Percentiles rank a stretch among this genome's conserved stretches.
Conservation (phyloP, 495 filamentous ascomycete genomes). For the Talaromyces wortmannii region DNA sequence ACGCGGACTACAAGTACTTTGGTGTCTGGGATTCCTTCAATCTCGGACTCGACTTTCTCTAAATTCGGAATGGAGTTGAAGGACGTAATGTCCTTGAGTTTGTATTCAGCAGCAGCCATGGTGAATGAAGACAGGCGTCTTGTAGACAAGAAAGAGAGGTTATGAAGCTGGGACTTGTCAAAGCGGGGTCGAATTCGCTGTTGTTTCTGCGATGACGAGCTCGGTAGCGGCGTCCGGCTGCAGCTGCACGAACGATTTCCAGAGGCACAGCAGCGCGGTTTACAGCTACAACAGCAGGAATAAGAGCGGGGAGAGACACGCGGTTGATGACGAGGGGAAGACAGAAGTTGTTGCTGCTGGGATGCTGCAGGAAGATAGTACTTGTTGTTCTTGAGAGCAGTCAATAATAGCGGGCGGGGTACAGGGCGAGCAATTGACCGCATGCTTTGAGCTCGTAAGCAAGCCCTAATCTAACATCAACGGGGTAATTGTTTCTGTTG, state of each 20-base stretch:
- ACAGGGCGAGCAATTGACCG: not conserved
- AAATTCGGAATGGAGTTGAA: constrained; percentile 60
- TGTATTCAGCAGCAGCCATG: constrained; percentile 66
- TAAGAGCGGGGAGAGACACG: not conserved
- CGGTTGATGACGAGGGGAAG: not conserved
- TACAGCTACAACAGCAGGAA: not conserved
- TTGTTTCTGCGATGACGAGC: not conserved
- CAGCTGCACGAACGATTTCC: not conserved
- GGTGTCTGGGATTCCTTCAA: constrained; percentile 77
- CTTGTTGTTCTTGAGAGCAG: not conserved
- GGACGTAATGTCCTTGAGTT: constrained; percentile 70
- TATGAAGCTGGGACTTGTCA: not conserved
- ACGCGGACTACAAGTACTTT: constrained; percentile 82
- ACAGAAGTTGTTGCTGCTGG: not conserved
- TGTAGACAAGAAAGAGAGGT: not conserved
- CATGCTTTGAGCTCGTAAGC: too few relatives aligned
- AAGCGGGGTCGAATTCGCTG: not conserved
- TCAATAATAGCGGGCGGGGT: not conserved
- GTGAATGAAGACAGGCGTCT: constrained; percentile 9
- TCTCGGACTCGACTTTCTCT: constrained; percentile 82
- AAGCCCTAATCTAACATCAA: too few relatives aligned
- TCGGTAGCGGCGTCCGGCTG: not conserved
- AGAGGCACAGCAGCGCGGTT: not conserved
- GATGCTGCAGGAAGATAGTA: not conserved
- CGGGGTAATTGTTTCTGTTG: too few relatives aligned